A percentile compares a stretch with the other conserved stretches of the same genome.
phyloP scores from a whole-genome alignment of 208 protist species.

The Leishmania tropica region DNA sequence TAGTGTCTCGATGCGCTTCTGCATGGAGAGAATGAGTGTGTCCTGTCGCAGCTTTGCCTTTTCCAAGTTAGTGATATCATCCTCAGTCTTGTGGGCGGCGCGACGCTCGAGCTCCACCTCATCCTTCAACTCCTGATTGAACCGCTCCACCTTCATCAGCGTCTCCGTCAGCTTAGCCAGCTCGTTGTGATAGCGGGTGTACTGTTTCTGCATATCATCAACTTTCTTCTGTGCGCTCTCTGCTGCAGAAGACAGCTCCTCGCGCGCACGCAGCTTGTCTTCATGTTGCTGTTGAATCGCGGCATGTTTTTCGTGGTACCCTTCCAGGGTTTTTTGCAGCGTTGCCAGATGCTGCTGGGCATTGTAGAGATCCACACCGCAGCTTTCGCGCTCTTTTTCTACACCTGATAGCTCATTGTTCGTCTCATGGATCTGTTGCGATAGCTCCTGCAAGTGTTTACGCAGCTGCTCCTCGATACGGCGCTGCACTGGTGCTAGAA shows the following conservation, averaged over 20 bases:
- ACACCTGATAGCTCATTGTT: slow-evolving; percentile 76
- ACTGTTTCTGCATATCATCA: slow-evolving; percentile 89
- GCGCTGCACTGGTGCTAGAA: slow-evolving; percentile 87
- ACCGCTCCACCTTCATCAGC: slow-evolving; percentile 92
- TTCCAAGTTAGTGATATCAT: slow-evolving; percentile 95
- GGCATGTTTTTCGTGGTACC: slow-evolving; percentile 84
- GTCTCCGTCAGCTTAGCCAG: slow-evolving; percentile 93
- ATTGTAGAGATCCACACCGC: slow-evolving; percentile 95
- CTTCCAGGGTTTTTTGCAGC: slow-evolving; percentile 93
- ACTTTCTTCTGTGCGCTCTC: slow-evolving; percentile 76
- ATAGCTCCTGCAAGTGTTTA: slow-evolving; percentile 86
- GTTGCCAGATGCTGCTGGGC: slow-evolving; percentile 95
- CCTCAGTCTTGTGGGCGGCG: slow-evolving; percentile 95
- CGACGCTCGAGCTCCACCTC: slow-evolving; percentile 95
- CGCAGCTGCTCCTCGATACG: slow-evolving; percentile 90
- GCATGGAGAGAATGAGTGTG: slow-evolving; percentile 86
- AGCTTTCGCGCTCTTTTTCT: slow-evolving; percentile 87
- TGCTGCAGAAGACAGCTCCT: slow-evolving; percentile 57
- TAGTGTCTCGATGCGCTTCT: slow-evolving; percentile 81
- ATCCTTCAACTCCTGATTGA: slow-evolving; percentile 93
- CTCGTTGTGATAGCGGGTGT: slow-evolving; percentile 89
- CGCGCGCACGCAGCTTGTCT: slow-evolving; percentile 73
- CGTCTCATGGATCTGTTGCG: slow-evolving; percentile 84
- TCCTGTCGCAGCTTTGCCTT: slow-evolving; percentile 94
- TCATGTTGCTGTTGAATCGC: slow-evolving; percentile 79